These are phyloP conservation scores for Ophiostoma sp. DNA, from an alignment of 2,329 filamentous ascomycete species.

Conservation along the genomic window DNA sequence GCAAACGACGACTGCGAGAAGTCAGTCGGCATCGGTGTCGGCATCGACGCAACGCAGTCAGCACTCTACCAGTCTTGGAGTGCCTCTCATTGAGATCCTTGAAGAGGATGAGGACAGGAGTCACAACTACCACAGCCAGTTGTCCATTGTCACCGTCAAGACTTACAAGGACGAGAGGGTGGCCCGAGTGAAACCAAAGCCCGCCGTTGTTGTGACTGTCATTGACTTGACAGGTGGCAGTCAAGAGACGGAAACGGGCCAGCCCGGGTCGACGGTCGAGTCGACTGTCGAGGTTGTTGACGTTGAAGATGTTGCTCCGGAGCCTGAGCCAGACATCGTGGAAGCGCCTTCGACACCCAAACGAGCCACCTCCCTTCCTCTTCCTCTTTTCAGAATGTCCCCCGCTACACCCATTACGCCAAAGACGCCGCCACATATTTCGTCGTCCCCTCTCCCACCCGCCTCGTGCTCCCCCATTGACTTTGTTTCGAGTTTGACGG, in stretches of 20 bases:
- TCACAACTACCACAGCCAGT: neutral
- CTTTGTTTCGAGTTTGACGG: conserved; percentile 11
- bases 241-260: neutral
- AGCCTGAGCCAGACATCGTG: neutral
- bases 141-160: conserved; percentile 15
- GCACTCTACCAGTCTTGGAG: neutral
- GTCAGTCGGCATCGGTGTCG: neutral
- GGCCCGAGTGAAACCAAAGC: neutral
- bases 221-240: conserved; percentile 25
- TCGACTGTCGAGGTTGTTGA: neutral
- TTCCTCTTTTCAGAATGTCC: neutral
- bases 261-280: neutral
- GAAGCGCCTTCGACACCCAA: neutral
- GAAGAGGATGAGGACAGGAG: neutral
- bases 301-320: no score
- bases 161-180: neutral
- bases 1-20: neutral
- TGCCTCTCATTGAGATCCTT: neutral
- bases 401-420: neutral
- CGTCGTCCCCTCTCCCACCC: neutral
- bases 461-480: conserved; percentile 15
- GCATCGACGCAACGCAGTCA: neutral
- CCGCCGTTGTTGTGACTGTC: neutral
- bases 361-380: neutral
- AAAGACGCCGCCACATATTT: neutral